A percentile compares a stretch with the other conserved stretches of the same genome.
Evolutionary conservation across 805 yeast genomes (phyloP).

Genomic region (Pichia gijzeniarum): DNA sequence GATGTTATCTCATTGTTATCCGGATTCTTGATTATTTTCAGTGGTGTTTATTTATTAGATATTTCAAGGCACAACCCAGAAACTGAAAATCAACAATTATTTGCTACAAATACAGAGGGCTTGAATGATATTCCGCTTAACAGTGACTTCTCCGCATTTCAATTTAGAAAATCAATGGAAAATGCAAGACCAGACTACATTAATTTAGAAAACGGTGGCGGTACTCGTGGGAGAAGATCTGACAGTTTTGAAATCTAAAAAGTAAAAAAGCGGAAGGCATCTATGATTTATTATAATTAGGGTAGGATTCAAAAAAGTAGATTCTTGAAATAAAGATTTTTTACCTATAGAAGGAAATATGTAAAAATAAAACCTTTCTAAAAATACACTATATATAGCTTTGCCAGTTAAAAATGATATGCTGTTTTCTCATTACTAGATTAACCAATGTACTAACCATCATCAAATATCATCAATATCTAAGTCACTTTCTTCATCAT

Average conservation of each 20-base stretch:
- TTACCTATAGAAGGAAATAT: neutral
- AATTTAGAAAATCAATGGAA: slow-evolving; percentile 74
- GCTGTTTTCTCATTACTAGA: neutral
- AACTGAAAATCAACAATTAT: slow-evolving; percentile 34
- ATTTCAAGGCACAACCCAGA: slow-evolving; percentile 62
- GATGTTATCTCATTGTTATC: slow-evolving; percentile 75
- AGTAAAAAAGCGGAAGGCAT: too few species aligned
- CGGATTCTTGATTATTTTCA: slow-evolving; percentile 81
- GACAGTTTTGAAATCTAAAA: slow-evolving; percentile 50
- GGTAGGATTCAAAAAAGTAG: neutral
- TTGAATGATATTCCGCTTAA: slow-evolving; percentile 67
- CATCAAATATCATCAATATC: slow-evolving; percentile 90
- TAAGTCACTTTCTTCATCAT: slow-evolving; percentile 60
- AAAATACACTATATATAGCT: neutral
- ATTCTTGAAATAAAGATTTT: too few species aligned
- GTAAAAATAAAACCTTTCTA: neutral
- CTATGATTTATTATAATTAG: neutral
- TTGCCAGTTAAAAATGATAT: too few species aligned
- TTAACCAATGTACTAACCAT: neutral
- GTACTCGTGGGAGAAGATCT: slow-evolving; percentile 44
- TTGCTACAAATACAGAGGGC: slow-evolving; percentile 43
- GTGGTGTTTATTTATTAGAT: slow-evolving; percentile 80
- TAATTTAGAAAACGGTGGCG: slow-evolving; percentile 25
- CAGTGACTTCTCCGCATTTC: slow-evolving; percentile 68
- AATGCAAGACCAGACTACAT: slow-evolving; percentile 28